phyloP scores from a whole-genome alignment of 2,329 filamentous ascomycete species.

The Penicillium sp. region DNA sequence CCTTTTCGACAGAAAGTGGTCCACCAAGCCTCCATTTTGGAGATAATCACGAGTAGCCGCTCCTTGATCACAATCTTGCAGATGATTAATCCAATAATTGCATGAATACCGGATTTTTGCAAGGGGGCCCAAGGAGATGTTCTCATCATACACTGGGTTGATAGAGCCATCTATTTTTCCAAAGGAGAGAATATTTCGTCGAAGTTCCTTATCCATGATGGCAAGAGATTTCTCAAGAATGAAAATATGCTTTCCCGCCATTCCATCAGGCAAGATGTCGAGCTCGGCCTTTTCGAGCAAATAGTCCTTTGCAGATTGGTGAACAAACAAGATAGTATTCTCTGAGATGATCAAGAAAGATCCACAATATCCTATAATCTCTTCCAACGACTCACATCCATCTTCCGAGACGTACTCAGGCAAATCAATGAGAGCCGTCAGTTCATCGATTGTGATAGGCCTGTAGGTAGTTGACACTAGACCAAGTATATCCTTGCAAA shows the following conservation, averaged over 20 bases:
- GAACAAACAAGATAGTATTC: constrained; percentile 23
- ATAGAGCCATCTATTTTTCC: constrained; percentile 20
- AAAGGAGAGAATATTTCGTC: constrained; percentile 40
- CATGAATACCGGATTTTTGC: constrained; percentile 32
- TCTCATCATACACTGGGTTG: not conserved
- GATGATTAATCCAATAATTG: constrained; percentile 38
- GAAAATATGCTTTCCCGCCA: constrained; percentile 23
- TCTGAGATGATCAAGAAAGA: constrained; percentile 25
- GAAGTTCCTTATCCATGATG: constrained; percentile 28
- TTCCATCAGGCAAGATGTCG: constrained; percentile 31
- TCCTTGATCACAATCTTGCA: constrained; percentile 12
- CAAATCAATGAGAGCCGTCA: constrained; percentile 10
- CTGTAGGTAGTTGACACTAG: not conserved
- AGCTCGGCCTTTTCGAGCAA: not conserved
- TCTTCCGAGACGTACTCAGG: not conserved
- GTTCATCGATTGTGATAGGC: not conserved
- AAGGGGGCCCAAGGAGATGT: constrained; percentile 27
- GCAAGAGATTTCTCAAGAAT: constrained; percentile 40
- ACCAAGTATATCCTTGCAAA: constrained; percentile 1
- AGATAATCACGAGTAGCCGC: constrained; percentile 3
- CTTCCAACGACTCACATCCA: constrained; percentile 1
- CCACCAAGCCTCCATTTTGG: constrained; percentile 12
- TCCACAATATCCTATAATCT: constrained; percentile 24
- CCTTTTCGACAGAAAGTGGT: constrained; percentile 20
- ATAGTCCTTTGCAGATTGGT: constrained; percentile 32